Percentiles rank a stretch among this genome's conserved stretches.
These are phyloP conservation scores for baker's yeast (Saccharomyces cerevisiae) DNA, from an alignment of 805 yeast species.

Conservation along the genomic window DNA sequence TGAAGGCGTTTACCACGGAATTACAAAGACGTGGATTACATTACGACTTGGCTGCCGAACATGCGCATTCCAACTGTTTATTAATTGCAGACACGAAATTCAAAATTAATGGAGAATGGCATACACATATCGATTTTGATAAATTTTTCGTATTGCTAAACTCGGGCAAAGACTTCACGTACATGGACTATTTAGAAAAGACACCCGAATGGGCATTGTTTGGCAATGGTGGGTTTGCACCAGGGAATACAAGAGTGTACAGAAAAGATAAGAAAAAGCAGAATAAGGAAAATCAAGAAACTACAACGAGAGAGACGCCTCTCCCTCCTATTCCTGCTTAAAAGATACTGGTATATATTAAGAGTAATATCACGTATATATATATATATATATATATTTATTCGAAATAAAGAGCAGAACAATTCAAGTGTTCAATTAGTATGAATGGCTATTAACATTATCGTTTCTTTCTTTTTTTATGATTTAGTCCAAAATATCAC, in stretches of 20 bases:
- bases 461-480: neutral
- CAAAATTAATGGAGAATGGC: constrained; percentile 66
- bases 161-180: constrained; percentile 57
- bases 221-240: constrained; percentile 90
- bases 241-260: constrained; percentile 64
- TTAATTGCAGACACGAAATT: constrained; percentile 71
- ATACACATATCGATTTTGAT: constrained; percentile 80
- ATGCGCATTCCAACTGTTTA: constrained; percentile 90
- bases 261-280: constrained; percentile 43
- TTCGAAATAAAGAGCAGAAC: neutral
- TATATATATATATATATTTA: neutral
- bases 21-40: constrained; percentile 56
- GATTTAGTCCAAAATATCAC: neutral
- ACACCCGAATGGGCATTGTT: constrained; percentile 90
- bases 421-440: neutral
- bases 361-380: neutral
- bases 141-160: constrained; percentile 63
- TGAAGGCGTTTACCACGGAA: constrained; percentile 51
- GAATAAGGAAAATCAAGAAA: constrained; percentile 2
- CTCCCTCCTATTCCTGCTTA: neutral
- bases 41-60: constrained; percentile 88
- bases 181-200: constrained; percentile 69
- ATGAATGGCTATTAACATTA: too few relatives aligned
- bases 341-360: neutral
- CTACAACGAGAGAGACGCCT: neutral